Percentiles rank a stretch among this genome's conserved stretches.
Evolutionary conservation across 441 rosid species (phyloP).

Genomic region (Corymbia calophylla): DNA sequence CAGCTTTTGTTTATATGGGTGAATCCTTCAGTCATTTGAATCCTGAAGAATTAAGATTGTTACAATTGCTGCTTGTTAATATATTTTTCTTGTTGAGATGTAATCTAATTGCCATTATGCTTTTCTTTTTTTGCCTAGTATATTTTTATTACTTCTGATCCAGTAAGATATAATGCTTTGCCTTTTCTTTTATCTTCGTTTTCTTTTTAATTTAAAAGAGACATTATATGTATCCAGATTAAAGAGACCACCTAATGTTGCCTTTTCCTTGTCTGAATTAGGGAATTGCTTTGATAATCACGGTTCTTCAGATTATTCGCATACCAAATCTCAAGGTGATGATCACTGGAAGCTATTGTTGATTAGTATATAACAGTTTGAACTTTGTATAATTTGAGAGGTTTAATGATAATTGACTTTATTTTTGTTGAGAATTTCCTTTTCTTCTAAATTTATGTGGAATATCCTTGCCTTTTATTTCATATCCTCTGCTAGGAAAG

Average conservation of each 20-base stretch:
- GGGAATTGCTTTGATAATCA: slow-evolving; percentile 50
- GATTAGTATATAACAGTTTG: neutral
- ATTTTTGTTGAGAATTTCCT: neutral
- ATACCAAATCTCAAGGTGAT: slow-evolving; percentile 52
- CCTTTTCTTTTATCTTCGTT: neutral
- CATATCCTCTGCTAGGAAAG: neutral
- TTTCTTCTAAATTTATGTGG: neutral
- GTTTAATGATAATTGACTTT: neutral
- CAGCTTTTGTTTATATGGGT: neutral
- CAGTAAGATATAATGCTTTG: neutral
- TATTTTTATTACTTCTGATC: neutral
- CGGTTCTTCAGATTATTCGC: slow-evolving; percentile 49
- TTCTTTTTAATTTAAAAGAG: neutral
- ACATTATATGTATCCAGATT: neutral
- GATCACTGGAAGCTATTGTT: neutral
- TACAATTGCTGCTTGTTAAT: neutral
- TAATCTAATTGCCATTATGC: neutral
- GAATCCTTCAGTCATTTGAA: neutral
- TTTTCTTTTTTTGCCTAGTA: neutral
- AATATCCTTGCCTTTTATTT: neutral
- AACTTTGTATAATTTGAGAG: neutral
- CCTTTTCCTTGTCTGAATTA: slow-evolving; percentile 6
- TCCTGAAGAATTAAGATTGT: neutral
- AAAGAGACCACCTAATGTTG: slow-evolving; percentile 5
- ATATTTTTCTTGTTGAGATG: neutral